Base-by-base conservation (phyloP, 371 early-diverging fungal species). In the Mucor irregularis region DNA sequence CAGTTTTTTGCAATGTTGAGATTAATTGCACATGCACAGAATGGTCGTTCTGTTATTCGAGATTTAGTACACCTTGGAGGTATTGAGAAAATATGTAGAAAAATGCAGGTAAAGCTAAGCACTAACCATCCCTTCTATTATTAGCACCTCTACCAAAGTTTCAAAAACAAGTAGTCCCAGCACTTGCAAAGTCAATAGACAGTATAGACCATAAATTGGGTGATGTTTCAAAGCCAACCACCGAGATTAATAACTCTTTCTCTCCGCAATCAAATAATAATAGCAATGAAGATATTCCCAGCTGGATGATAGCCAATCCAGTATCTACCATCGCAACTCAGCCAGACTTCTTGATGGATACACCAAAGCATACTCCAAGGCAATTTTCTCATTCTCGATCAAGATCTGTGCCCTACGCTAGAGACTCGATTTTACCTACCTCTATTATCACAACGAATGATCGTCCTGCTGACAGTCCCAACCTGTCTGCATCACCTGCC, bases 1-100 rank as follows among this genome's bases (percentile, higher is more conserved):
- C 63, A 72, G 26, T 75, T 71, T 46, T 75, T 69, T 53, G 72
- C 76, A 28, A 65, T 75, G 28, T 54, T 75, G n/a, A 58, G 76
- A 19, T 49, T 75, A 7, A 64, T 72, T 47, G 67, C 70, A n/a
- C 72, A 75, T 65, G 76, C 70, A 16, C 76, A 75, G 45, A 62
- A 68, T 56, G 76, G 76, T 17, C 55, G 72, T 6, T 28, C 33
- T 22, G 44, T 72, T 5, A 62, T 39, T 31, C 65, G 56, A n/a
- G 66, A 72, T 45, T 38, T 69, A 33, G 65, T 72, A 10, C 62
- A 53, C 51, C 35, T 69, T 31, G 72, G 66, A 68, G 72, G 76
- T 72, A 58, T n/a, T n/a, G n/a, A n/a, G n/a, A n/a, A n/a, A n/a
- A n/a, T n/a, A n/a, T n/a, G n/a, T n/a, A n/a, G n/a, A n/a, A n/a